Conservation (phyloP, 78 protist species). For the slime mould (Dictyostelium discoideum) region DNA sequence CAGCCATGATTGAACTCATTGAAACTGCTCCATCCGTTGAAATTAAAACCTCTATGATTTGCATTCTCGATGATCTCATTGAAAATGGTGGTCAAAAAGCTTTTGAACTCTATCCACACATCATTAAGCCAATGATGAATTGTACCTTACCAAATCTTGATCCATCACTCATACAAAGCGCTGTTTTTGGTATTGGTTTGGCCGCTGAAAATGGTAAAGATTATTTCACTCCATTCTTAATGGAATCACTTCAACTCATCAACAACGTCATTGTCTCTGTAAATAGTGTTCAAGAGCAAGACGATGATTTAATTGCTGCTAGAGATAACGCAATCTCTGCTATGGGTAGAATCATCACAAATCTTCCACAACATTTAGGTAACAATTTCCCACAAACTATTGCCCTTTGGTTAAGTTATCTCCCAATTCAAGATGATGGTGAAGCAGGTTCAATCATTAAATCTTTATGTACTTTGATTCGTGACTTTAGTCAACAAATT, state of each 20-base stretch:
- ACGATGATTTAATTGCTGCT: not conserved
- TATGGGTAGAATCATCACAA: conserved; percentile 78
- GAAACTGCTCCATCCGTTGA: conserved; percentile 1
- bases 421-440: conserved; percentile 42
- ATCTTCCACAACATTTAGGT: not conserved
- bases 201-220: conserved; percentile 83
- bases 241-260: conserved; percentile 23
- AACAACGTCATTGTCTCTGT: not conserved
- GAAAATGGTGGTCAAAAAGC: conserved; percentile 78
- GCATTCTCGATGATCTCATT: conserved; percentile 89
- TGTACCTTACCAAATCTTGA: not conserved
- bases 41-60: conserved; percentile 83
- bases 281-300: not conserved
- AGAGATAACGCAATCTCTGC: conserved; percentile 89
- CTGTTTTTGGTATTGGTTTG: conserved; percentile 90
- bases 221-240: conserved; percentile 15
- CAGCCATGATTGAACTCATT: not conserved
- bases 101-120: conserved; percentile 31
- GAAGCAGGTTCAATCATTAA: conserved; percentile 3
- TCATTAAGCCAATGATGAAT: conserved; percentile 2
- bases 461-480: not conserved
- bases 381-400: not conserved
- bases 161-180: conserved; percentile 86
- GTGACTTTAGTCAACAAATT: not conserved
- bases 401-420: not conserved